Evolutionary conservation across 1,139 yeast genomes (phyloP), one percentile per base, ranked within the genome.

Genomic region (Lodderomyces orthopsilosis): DNA sequence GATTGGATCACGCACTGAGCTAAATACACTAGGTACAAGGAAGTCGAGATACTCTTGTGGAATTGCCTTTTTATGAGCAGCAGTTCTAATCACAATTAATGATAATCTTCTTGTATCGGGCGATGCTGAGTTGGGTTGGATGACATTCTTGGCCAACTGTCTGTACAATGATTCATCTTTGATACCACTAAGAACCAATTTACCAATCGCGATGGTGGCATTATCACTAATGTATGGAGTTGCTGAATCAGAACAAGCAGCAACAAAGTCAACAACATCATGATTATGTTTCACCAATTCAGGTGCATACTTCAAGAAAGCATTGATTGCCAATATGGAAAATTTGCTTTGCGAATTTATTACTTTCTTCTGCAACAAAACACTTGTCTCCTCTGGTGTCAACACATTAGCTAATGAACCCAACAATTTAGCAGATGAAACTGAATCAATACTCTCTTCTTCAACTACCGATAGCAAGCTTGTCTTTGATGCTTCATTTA

Each of bases 121-220:
- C 0, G 96, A 85, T 46, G 70, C 76, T 14, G 86, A 77, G 1
- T 56, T 68, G 5, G 93, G 89, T 38, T 70, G 62, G 21, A 74
- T 59, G 54, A 80, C 73, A 23, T 71, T 62, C 8, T 59, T 57
- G 10, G 85, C 73, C 35, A 91, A 62, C 49, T 81, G 81, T 1
- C 58, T 56, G 9, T 79, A 61, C 43, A 85, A 59, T 19, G 48
- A 47, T 14, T 55, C 55, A 9, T 68, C 66, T 12, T 69, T 66
- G n/a, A 76, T 45, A 2, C 55, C 66, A 37, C 79, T 65, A 42
- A 90, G 68, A 46, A 89, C 65, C n/a, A 85, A 52, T 64, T 91
- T 91, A 49, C 96, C 97, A 43, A 85, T 74, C 2, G 96, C 98
- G 45, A 85, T 64, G 3, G 85, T 74, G n/a, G 91, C 84, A 56